Evolutionary conservation across 805 yeast genomes (phyloP).

Genomic region (Yamadazyma paraphyllophila): DNA sequence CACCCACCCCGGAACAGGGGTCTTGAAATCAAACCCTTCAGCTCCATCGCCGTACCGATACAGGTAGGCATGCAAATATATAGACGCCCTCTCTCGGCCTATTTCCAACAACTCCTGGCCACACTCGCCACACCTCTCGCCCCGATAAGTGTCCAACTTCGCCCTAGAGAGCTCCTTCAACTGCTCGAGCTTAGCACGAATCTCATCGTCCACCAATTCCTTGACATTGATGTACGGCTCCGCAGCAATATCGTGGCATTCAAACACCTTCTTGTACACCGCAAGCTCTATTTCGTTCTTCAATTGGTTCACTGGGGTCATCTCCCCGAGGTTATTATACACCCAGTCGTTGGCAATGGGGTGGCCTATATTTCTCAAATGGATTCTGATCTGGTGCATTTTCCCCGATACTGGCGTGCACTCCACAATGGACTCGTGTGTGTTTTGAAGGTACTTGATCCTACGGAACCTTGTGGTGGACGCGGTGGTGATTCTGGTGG

Average conservation of each 20-base stretch:
- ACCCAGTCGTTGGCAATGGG: conserved; percentile 82
- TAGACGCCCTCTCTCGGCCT: conserved; percentile 20
- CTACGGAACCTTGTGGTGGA: conserved; percentile 34
- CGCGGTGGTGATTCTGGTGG: conserved; percentile 21
- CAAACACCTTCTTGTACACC: conserved; percentile 21
- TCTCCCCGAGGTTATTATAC: conserved; percentile 23
- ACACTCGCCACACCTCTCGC: conserved; percentile 34
- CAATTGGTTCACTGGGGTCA: conserved; percentile 14
- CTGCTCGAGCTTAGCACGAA: conserved; percentile 16
- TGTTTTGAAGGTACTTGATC: conserved; percentile 24
- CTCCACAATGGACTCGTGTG: conserved; percentile 42
- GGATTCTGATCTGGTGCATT: conserved; percentile 59
- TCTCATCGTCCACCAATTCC: background rate
- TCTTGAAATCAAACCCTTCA: conserved; percentile 34
- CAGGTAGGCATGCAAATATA: conserved; percentile 49
- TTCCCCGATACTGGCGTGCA: conserved; percentile 54
- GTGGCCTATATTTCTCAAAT: conserved; percentile 58
- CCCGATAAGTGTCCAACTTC: conserved; percentile 30
- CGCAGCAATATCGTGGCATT: background rate
- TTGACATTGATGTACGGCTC: background rate
- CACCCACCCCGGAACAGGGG: conserved; percentile 48
- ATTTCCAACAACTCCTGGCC: conserved; percentile 28
- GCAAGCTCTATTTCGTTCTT: conserved; percentile 23
- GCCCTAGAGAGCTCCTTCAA: conserved; percentile 21
- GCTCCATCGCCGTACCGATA: conserved; percentile 23